phyloP scores from a whole-genome alignment of 306 rosid species.

The Echinosophora koreensis region DNA sequence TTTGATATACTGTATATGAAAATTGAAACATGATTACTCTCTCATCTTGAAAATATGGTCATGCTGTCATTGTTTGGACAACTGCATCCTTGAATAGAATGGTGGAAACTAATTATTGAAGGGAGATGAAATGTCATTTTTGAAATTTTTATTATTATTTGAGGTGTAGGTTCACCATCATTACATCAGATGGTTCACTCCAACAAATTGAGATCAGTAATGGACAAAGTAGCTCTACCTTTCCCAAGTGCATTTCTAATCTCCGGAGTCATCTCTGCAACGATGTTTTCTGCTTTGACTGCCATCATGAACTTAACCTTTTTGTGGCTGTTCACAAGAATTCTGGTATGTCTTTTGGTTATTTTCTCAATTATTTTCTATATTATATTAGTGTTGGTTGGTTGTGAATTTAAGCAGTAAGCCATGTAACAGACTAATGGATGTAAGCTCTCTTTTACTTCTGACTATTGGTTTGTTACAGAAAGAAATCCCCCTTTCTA shows the following conservation, averaged over 20 bases:
- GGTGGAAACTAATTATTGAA: conserved; percentile 28
- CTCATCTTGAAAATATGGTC: conserved; percentile 43
- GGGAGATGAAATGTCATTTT: conserved; percentile 31
- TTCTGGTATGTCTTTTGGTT: conserved; percentile 56
- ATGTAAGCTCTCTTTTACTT: conserved; percentile 38
- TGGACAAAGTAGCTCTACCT: conserved; percentile 65
- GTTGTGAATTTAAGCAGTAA: conserved; percentile 33
- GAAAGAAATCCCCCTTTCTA: conserved; percentile 6
- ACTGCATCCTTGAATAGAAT: conserved; percentile 16
- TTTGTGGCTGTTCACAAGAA: conserved; percentile 64
- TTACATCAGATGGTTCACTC: conserved; percentile 83
- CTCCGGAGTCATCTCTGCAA: conserved; percentile 52
- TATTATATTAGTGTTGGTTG: conserved; percentile 18
- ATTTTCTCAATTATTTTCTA: conserved; percentile 38
- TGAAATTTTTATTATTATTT: conserved; percentile 54
- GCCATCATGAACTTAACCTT: conserved; percentile 69
- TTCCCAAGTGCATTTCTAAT: conserved; percentile 58
- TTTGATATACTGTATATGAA: not conserved
- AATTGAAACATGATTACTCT: conserved; percentile 13
- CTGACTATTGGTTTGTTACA: conserved; percentile 1
- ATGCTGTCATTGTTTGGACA: conserved; percentile 35
- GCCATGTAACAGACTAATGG: conserved; percentile 20
- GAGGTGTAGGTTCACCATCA: conserved; percentile 79
- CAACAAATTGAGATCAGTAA: conserved; percentile 76
- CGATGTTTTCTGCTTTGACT: conserved; percentile 66